These are phyloP conservation scores for Phytophthora rubi DNA, from an alignment of 352 stramenopile species.

Conservation along the genomic window DNA sequence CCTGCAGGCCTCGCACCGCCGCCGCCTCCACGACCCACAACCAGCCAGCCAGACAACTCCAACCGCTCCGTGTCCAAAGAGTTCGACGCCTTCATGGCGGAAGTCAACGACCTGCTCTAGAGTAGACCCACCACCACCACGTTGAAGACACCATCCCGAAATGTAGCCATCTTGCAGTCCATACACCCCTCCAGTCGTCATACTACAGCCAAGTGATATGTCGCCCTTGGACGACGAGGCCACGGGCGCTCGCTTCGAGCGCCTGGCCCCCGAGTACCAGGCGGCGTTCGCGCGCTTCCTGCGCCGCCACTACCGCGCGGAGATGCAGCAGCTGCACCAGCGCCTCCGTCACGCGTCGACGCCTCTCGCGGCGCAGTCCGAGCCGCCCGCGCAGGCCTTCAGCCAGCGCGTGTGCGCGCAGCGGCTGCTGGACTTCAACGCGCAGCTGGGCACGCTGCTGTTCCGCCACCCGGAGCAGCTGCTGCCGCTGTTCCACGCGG, in stretches of 20 bases:
- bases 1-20: background rate
- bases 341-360: conserved; percentile 10
- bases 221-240: conserved; percentile 25
- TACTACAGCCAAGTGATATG: background rate
- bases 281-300: conserved; percentile 43
- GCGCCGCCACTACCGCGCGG: conserved; percentile 28
- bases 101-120: conserved; percentile 55
- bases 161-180: conserved; percentile 21
- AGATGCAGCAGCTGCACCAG: conserved; percentile 22
- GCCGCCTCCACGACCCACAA: conserved; percentile 2
- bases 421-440: conserved; percentile 81
- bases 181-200: conserved; percentile 6
- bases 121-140: background rate
- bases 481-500: conserved; percentile 88
- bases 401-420: conserved; percentile 75
- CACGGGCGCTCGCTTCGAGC: conserved; percentile 40
- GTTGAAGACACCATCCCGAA: background rate
- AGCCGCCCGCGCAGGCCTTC: conserved; percentile 33
- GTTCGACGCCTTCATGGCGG: conserved; percentile 79
- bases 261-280: conserved; percentile 38
- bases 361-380: background rate
- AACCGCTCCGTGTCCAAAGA: conserved; percentile 50
- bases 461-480: conserved; percentile 90
- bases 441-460: conserved; percentile 82
- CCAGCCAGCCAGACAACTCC: background rate